Percentiles rank a stretch among this genome's conserved stretches.
phyloP scores from a whole-genome alignment of 2,329 filamentous ascomycete species.

The Sphaerulina vaccinii region DNA sequence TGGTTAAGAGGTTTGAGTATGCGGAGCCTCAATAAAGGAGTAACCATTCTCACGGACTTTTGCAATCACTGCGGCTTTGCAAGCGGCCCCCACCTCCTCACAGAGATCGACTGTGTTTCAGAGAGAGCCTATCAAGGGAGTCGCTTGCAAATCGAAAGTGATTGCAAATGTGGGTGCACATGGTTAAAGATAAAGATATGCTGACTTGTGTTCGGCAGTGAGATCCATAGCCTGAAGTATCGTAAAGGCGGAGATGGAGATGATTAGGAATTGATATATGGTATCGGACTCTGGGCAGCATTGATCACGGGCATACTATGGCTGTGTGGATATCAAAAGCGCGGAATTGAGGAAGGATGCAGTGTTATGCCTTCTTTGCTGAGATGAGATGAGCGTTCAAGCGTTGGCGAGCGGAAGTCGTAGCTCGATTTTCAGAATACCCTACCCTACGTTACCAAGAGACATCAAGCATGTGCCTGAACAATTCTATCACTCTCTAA shows the following conservation, averaged over 20 bases:
- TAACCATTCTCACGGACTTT: no score
- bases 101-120: no score
- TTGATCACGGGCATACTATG: neutral
- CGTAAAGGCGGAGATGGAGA: slow-evolving; percentile 28
- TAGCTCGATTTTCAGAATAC: neutral
- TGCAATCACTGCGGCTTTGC: no score
- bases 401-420: slow-evolving; percentile 2
- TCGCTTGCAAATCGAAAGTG: no score
- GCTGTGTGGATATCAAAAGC: neutral
- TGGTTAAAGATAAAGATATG: slow-evolving; percentile 7
- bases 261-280: slow-evolving; percentile 18
- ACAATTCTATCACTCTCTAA: no score
- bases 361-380: neutral
- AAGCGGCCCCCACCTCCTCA: no score
- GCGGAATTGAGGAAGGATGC: neutral
- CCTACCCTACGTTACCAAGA: no score
- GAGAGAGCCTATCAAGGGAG: no score
- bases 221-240: slow-evolving; percentile 36
- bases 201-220: slow-evolving; percentile 24
- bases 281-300: neutral
- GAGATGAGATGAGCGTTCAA: slow-evolving; percentile 13
- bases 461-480: no score
- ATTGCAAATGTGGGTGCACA: no score
- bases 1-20: slow-evolving; percentile 92
- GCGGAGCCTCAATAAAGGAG: no score